phyloP scores from a whole-genome alignment of 805 yeast species.

The Myxozyma neotropica region DNA sequence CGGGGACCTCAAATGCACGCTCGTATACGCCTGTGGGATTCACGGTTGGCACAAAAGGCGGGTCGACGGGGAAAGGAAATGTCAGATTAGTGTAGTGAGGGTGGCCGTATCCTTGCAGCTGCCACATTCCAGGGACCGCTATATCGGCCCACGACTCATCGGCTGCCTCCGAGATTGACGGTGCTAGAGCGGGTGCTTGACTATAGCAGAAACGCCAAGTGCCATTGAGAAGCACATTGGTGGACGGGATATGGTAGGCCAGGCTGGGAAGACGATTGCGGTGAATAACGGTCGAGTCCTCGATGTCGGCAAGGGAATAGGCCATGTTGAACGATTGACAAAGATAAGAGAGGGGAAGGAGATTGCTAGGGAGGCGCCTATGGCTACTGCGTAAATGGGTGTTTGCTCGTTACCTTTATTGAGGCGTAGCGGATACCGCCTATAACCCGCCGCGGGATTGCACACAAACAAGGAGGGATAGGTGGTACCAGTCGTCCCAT shows the following conservation, averaged over 20 bases:
- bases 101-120: constrained; percentile 44
- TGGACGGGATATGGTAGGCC: constrained; percentile 23
- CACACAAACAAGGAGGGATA: too few species aligned
- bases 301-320: constrained; percentile 18
- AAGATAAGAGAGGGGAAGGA: too few species aligned
- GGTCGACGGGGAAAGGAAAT: constrained; percentile 44
- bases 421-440: too few species aligned
- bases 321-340: too few species aligned
- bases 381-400: too few species aligned
- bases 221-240: constrained; percentile 36
- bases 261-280: constrained; percentile 28
- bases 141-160: constrained; percentile 31
- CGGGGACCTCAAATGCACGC: constrained; percentile 37
- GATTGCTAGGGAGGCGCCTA: too few species aligned
- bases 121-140: constrained; percentile 46
- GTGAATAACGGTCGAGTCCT: constrained; percentile 18
- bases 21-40: constrained; percentile 45
- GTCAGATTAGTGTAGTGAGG: constrained; percentile 44
- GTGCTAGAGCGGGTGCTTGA: constrained; percentile 26
- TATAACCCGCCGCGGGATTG: too few species aligned
- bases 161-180: not conserved
- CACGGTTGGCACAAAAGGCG: constrained; percentile 43
- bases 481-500: too few species aligned
- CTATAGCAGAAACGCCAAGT: constrained; percentile 37
- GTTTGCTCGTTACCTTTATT: too few species aligned